phyloP scores from a whole-genome alignment of 305 asterid species.

The Andrographis paniculata region DNA sequence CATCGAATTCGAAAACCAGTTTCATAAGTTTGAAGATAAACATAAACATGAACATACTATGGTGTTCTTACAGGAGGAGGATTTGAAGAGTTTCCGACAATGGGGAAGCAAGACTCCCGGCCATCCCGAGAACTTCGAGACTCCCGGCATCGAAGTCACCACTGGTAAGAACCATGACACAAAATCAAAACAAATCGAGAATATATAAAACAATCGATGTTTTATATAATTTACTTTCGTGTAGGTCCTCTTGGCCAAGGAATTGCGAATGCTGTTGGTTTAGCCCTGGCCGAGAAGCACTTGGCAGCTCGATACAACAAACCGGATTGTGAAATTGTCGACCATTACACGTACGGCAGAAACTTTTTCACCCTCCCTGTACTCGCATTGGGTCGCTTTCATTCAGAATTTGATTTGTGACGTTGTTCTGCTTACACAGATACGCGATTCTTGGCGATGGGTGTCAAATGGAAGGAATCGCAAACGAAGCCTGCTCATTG shows the following conservation, averaged over 20 bases:
- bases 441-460: slow-evolving; percentile 74
- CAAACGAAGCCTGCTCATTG: slow-evolving; percentile 91
- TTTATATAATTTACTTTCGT: slow-evolving; percentile 16
- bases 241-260: slow-evolving; percentile 99
- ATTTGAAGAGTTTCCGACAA: slow-evolving; percentile 86
- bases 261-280: slow-evolving; percentile 89
- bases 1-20: background rate
- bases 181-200: background rate
- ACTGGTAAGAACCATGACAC: slow-evolving; percentile 52
- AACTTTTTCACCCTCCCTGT: too few species aligned
- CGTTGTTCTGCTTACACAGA: slow-evolving; percentile 23
- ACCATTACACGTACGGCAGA: slow-evolving; percentile 85
- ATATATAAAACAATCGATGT: slow-evolving; percentile 7
- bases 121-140: slow-evolving; percentile 98
- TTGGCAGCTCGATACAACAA: slow-evolving; percentile 97
- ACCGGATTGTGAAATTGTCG: slow-evolving; percentile 77
- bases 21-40: too few species aligned
- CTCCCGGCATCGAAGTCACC: slow-evolving; percentile 98
- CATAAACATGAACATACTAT: too few species aligned
- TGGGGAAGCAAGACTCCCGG: slow-evolving; percentile 99
- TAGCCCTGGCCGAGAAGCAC: slow-evolving; percentile 95
- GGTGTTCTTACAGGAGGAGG: slow-evolving; percentile 57
- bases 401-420: slow-evolving; percentile 7
- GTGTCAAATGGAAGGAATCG: slow-evolving; percentile 97
- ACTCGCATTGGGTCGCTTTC: too few species aligned